These are phyloP conservation scores for Ustilago bromivora DNA, from an alignment of 1,284 basidiomycete genomes.

Conservation along the genomic window DNA sequence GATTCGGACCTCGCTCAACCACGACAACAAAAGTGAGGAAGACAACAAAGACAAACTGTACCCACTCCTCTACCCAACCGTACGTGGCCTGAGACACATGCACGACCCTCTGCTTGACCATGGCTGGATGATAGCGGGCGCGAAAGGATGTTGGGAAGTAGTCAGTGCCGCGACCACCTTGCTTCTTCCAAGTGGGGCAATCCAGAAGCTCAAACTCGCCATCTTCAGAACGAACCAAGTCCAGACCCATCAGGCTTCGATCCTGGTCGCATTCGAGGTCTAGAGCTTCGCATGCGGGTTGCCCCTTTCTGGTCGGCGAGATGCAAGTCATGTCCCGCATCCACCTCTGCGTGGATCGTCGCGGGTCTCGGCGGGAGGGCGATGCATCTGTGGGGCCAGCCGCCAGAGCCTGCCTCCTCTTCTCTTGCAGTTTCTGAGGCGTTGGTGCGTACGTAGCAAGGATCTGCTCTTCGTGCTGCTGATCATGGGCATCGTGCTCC, in stretches of 20 bases:
- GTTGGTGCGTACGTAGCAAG: slow-evolving; percentile 39
- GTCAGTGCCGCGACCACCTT: slow-evolving; percentile 54
- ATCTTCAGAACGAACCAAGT: slow-evolving; percentile 29
- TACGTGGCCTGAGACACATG: slow-evolving; percentile 50
- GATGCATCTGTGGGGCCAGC: slow-evolving; percentile 6
- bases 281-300: neutral
- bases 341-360: slow-evolving; percentile 32
- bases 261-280: slow-evolving; percentile 4
- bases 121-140: slow-evolving; percentile 54
- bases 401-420: slow-evolving; percentile 18
- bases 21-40: slow-evolving; percentile 61
- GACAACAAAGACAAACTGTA: slow-evolving; percentile 57
- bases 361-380: slow-evolving; percentile 12
- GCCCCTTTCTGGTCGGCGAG: slow-evolving; percentile 13
- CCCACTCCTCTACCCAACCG: slow-evolving; percentile 61
- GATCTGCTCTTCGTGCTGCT: slow-evolving; percentile 46
- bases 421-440: slow-evolving; percentile 32
- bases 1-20: slow-evolving; percentile 46
- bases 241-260: slow-evolving; percentile 12
- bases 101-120: slow-evolving; percentile 56
- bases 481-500: slow-evolving; percentile 8
- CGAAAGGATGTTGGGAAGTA: slow-evolving; percentile 56
- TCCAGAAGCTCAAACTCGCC: slow-evolving; percentile 58
- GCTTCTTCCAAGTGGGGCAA: slow-evolving; percentile 46
- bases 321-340: slow-evolving; percentile 27